phyloP scores from a whole-genome alignment of 805 yeast genomes.

The Suhomyces faveliae region DNA sequence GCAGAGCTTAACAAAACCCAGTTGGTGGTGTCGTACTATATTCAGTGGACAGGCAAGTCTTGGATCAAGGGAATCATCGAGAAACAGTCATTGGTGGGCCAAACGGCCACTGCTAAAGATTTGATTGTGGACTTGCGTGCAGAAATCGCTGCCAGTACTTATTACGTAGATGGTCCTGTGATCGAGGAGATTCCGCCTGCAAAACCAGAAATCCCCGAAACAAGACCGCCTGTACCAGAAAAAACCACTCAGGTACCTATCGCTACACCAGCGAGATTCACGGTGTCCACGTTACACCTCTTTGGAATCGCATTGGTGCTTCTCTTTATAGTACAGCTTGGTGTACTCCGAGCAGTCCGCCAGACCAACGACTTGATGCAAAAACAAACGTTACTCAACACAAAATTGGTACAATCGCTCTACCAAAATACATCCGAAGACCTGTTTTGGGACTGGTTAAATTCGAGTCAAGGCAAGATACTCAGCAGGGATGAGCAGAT shows the following conservation, averaged over 20 bases:
- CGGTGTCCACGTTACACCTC: constrained; percentile 8
- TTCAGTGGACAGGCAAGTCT: constrained; percentile 73
- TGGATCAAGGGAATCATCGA: constrained; percentile 80
- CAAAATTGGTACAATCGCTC: not conserved
- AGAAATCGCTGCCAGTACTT: constrained; percentile 27
- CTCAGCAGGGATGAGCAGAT: constrained; percentile 18
- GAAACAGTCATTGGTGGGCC: constrained; percentile 71
- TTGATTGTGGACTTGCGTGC: constrained; percentile 48
- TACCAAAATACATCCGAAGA: not conserved
- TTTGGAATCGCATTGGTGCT: constrained; percentile 20
- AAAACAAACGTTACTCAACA: constrained; percentile 15
- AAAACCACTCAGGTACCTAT: not conserved
- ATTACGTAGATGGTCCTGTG: constrained; percentile 20
- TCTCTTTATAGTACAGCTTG: constrained; percentile 21
- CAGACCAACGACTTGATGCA: constrained; percentile 24
- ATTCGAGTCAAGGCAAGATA: constrained; percentile 14
- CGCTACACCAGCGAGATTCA: not conserved
- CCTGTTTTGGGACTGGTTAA: constrained; percentile 24
- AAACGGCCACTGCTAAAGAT: constrained; percentile 57
- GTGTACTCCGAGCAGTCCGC: constrained; percentile 14
- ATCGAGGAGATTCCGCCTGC: not conserved
- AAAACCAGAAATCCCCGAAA: not conserved
- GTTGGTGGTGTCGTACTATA: constrained; percentile 50
- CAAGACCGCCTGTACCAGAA: not conserved
- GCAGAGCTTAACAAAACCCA: constrained; percentile 54